These are phyloP conservation scores for Arctium lappa DNA, from an alignment of 129 eudicot species.

Conservation along the genomic window DNA sequence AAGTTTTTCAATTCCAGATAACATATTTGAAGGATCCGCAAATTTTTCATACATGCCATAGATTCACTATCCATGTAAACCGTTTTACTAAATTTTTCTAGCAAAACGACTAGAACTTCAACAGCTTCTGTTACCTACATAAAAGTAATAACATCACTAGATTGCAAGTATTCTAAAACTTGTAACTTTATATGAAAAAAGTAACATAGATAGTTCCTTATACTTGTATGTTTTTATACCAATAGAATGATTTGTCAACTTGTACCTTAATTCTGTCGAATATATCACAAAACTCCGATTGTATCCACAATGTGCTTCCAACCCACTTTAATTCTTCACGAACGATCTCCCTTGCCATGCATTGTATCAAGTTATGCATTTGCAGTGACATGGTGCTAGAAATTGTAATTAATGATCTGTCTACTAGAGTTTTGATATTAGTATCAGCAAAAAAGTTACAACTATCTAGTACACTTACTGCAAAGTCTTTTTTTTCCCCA, in stretches of 20 bases:
- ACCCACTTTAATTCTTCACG: not conserved
- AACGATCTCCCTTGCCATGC: conserved; percentile 23
- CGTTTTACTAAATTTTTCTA: not conserved
- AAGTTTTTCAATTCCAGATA: not conserved
- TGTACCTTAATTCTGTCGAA: not conserved
- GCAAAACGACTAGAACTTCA: conserved; percentile 8
- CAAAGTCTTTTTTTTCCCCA: conserved; percentile 1
- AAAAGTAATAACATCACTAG: not conserved
- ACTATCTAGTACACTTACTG: conserved; percentile 12
- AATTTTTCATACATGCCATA: conserved; percentile 10
- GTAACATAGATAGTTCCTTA: not conserved
- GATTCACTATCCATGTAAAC: not conserved
- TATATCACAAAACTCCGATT: conserved; percentile 11
- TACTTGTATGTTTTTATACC: not conserved
- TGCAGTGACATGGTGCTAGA: not conserved
- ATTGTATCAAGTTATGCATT: conserved; percentile 28
- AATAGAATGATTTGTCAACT: not conserved
- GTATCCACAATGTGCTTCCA: conserved; percentile 16
- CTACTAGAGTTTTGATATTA: conserved; percentile 6
- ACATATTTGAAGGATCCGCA: not conserved
- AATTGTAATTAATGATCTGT: conserved; percentile 2
- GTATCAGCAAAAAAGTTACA: conserved; percentile 1
- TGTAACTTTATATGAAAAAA: not conserved
- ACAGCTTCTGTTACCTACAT: conserved; percentile 13
- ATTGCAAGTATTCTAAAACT: not conserved